phyloP scores from a whole-genome alignment of 441 rosid species.

The Adansonia rubrostipa region DNA sequence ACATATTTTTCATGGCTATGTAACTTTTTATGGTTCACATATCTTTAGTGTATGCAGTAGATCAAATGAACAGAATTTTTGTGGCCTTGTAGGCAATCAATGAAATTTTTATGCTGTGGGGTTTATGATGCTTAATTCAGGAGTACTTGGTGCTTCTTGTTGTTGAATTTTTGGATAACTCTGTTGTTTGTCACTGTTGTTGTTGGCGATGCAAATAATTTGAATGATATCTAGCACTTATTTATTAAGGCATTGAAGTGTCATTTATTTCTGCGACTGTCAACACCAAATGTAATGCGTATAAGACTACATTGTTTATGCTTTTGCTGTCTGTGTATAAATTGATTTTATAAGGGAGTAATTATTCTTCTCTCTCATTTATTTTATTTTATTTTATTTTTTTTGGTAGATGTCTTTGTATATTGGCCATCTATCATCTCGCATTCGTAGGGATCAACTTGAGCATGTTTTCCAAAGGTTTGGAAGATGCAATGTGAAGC shows the following conservation, averaged over 20 bases:
- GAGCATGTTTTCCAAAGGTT: constrained; percentile 49
- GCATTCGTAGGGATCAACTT: constrained; percentile 42
- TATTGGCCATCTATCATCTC: constrained; percentile 49
- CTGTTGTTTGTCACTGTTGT: background rate
- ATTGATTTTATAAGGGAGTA: constrained; percentile 8
- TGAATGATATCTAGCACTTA: background rate
- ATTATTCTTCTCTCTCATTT: background rate
- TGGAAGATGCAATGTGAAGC: constrained; percentile 47
- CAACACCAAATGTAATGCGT: background rate
- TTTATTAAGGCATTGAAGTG: background rate
- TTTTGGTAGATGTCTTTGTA: constrained; percentile 53
- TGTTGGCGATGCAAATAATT: background rate
- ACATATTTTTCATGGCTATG: background rate
- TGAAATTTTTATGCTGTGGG: background rate
- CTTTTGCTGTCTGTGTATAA: background rate
- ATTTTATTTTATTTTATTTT: background rate
- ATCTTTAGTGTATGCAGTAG: background rate
- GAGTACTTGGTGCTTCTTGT: background rate
- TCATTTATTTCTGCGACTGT: background rate
- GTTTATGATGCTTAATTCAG: background rate
- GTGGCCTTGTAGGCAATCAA: constrained; percentile 1
- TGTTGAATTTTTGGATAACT: constrained; percentile 6
- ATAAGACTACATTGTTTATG: background rate
- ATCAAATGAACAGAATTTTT: background rate
- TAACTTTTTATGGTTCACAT: background rate